These are phyloP conservation scores for Trifolium pratense DNA, from an alignment of 306 rosid genomes.

Conservation along the genomic window DNA sequence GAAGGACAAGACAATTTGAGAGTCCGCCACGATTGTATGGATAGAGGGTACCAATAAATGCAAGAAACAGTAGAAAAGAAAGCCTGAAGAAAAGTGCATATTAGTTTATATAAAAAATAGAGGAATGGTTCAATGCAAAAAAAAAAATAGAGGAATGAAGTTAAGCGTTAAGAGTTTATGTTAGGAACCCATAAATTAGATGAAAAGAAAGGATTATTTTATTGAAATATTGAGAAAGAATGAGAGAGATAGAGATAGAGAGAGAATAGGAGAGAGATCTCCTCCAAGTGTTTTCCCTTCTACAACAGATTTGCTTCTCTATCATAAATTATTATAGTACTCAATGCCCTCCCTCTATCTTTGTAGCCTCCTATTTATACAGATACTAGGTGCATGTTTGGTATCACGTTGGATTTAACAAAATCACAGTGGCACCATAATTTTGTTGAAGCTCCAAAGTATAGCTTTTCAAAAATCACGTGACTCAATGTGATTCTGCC, in stretches of 20 bases:
- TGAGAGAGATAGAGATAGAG: background rate
- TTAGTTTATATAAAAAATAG: constrained; percentile 31
- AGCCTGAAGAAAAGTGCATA: constrained; percentile 53
- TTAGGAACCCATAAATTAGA: background rate
- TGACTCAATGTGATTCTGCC: too few relatives aligned
- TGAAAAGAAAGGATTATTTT: background rate
- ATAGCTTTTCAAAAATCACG: too few relatives aligned
- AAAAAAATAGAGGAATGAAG: constrained; percentile 19
- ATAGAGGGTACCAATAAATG: constrained; percentile 68
- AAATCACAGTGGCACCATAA: too few relatives aligned
- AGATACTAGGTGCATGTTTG: too few relatives aligned
- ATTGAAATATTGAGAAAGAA: background rate
- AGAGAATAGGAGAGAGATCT: background rate
- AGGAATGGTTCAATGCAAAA: too few relatives aligned
- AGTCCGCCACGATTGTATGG: constrained; percentile 86
- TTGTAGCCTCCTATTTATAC: background rate
- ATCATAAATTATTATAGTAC: background rate
- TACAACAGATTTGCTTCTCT: background rate
- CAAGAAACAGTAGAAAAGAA: constrained; percentile 64
- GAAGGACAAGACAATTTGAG: constrained; percentile 58
- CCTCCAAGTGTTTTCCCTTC: background rate
- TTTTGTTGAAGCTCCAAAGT: too few relatives aligned
- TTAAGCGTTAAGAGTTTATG: background rate
- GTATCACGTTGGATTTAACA: too few relatives aligned
- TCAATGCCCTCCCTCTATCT: background rate